A percentile compares a stretch with the other conserved stretches of the same genome.
Evolutionary conservation across 2,329 filamentous ascomycete genomes (phyloP).

Genomic region (Bipolaris gigantea): DNA sequence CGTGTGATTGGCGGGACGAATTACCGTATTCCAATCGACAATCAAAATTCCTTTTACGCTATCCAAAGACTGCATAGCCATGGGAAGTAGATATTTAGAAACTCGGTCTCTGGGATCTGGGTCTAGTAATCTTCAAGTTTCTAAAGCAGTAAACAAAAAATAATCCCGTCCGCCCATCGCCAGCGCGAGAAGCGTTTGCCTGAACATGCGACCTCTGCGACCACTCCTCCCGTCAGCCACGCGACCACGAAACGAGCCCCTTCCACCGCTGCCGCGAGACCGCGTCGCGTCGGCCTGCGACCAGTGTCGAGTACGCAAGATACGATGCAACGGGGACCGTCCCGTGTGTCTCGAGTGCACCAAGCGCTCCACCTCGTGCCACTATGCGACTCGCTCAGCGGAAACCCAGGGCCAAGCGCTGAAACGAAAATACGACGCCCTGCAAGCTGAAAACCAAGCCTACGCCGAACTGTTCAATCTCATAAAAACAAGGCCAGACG

Average conservation of each 20-base stretch:
- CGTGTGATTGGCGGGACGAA: slow-evolving; percentile 2
- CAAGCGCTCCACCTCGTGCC: slow-evolving; percentile 7
- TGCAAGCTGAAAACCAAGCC: slow-evolving; percentile 13
- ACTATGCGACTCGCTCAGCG: slow-evolving; percentile 5
- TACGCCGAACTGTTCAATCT: slow-evolving; percentile 19
- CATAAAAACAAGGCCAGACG: slow-evolving; percentile 13
- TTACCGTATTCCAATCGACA: slow-evolving; percentile 7
- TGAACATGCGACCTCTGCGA: slow-evolving; percentile 5
- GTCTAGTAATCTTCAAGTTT: background rate
- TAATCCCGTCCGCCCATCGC: background rate
- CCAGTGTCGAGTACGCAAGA: slow-evolving; percentile 9
- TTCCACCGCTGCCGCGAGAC: slow-evolving; percentile 2
- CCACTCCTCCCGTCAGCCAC: slow-evolving; percentile 9
- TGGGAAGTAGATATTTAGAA: background rate
- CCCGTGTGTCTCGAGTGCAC: slow-evolving; percentile 7
- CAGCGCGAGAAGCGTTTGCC: no score
- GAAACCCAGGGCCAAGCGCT: slow-evolving; percentile 13
- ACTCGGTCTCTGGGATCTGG: background rate
- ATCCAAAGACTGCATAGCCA: background rate
- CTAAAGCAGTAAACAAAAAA: background rate
- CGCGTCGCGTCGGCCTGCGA: slow-evolving; percentile 14
- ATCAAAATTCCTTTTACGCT: slow-evolving; percentile 3
- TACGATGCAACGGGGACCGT: slow-evolving; percentile 11
- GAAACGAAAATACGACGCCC: slow-evolving; percentile 16
- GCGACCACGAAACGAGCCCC: slow-evolving; percentile 6